A percentile compares a stretch with the other conserved stretches of the same genome.
These are phyloP conservation scores for Claviceps maximensis DNA, from an alignment of 2,329 filamentous ascomycete genomes.

Conservation along the genomic window DNA sequence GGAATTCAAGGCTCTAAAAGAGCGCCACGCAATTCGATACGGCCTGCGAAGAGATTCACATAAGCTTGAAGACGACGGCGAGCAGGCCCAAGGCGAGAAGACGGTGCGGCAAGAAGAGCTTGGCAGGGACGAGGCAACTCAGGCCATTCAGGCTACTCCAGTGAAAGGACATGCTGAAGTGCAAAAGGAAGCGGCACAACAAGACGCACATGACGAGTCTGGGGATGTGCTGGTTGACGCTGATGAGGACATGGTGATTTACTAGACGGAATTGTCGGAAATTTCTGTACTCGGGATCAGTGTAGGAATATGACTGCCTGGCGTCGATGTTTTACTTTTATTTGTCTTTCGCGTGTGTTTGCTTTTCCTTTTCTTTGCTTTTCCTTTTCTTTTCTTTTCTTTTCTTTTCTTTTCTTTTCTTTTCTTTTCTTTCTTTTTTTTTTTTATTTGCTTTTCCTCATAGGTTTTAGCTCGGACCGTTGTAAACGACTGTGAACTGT, in stretches of 20 bases:
- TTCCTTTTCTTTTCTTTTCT: not conserved
- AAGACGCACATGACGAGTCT: constrained; percentile 50
- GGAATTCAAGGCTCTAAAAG: constrained; percentile 43
- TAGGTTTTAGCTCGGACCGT: too few relatives aligned
- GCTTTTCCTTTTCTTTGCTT: not conserved
- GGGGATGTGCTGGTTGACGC: constrained; percentile 71
- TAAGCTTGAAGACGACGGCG: constrained; percentile 16
- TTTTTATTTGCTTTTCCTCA: too few relatives aligned
- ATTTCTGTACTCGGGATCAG: not conserved
- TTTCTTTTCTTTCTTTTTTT: too few relatives aligned
- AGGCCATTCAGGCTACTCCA: not conserved
- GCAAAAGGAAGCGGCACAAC: constrained; percentile 12
- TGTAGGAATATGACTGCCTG: not conserved
- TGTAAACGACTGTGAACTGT: too few relatives aligned
- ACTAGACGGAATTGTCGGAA: constrained; percentile 35
- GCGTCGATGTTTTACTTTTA: not conserved
- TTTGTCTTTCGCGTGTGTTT: too few relatives aligned
- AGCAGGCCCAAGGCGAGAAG: constrained; percentile 13
- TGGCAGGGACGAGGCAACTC: not conserved
- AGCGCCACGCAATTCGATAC: constrained; percentile 20
- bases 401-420: too few relatives aligned
- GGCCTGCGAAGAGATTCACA: constrained; percentile 11
- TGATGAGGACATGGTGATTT: constrained; percentile 84
- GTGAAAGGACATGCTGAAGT: not conserved
- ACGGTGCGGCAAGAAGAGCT: not conserved